Percentiles rank a stretch among this genome's conserved stretches.
Conservation (phyloP, 2,329 filamentous ascomycete genomes). For the Cadophora sp. region DNA sequence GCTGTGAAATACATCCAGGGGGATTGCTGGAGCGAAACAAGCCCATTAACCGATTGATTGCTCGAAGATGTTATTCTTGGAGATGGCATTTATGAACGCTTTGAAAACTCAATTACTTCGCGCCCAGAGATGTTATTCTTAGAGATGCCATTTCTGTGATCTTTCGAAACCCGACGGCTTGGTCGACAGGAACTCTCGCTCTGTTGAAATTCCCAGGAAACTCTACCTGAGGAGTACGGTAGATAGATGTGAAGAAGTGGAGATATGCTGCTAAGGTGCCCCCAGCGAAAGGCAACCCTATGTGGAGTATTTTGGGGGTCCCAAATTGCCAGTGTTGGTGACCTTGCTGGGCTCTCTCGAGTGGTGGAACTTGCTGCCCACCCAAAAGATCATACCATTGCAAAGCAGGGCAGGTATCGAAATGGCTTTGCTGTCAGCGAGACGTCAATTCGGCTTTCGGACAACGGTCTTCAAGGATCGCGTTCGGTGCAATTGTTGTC, state of each 20-base stretch:
- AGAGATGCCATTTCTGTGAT: not conserved
- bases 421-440: not conserved
- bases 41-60: not conserved
- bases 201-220: not conserved
- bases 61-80: not conserved
- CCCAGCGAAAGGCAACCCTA: not conserved
- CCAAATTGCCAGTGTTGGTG: not conserved
- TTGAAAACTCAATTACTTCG: not conserved
- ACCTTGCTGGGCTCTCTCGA: not conserved
- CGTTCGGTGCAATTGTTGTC: too few species aligned
- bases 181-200: not conserved
- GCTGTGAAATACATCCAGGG: not conserved
- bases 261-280: not conserved
- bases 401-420: not conserved
- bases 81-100: not conserved
- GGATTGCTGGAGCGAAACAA: constrained; percentile 8
- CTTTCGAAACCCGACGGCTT: not conserved
- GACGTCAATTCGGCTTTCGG: not conserved
- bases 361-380: not conserved
- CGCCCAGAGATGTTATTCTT: constrained; percentile 8
- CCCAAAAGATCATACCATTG: not conserved
- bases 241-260: not conserved
- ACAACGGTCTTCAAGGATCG: too few species aligned
- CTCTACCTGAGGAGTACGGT: not conserved
- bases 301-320: not conserved